phyloP scores from a whole-genome alignment of 768 basidiomycete species.

The Lactarius quietus region DNA sequence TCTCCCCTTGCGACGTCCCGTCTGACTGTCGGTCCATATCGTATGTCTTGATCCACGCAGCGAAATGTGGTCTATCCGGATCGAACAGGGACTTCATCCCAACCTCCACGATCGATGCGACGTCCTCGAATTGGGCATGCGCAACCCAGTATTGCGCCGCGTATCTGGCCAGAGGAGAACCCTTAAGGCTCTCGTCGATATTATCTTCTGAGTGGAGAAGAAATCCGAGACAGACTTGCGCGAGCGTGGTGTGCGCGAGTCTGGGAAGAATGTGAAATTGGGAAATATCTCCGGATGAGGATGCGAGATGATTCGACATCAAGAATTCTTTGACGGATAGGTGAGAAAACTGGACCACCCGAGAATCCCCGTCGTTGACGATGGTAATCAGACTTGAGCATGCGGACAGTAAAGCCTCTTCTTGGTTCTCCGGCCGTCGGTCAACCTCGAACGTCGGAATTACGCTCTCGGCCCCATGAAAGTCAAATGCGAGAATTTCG shows the following conservation, averaged over 20 bases:
- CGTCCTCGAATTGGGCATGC: background rate
- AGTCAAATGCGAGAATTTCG: constrained; percentile 2
- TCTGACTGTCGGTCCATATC: background rate
- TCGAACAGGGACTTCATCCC: constrained; percentile 3
- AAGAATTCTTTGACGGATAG: background rate
- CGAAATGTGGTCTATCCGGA: constrained; percentile 2
- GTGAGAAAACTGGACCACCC: constrained; percentile 2
- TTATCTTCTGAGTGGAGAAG: background rate
- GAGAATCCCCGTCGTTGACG: background rate
- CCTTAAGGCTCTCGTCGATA: background rate
- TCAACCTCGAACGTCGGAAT: background rate
- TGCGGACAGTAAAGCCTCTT: background rate
- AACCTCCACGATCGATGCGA: background rate
- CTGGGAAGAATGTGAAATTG: background rate
- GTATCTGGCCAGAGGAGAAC: background rate
- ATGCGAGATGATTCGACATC: background rate
- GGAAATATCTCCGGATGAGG: background rate
- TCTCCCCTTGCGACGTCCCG: background rate
- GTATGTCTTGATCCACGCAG: constrained; percentile 2
- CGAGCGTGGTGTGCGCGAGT: background rate
- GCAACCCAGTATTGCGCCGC: background rate
- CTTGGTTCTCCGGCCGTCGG: background rate
- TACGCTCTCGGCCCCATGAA: background rate
- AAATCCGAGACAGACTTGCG: background rate
- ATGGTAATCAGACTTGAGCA: background rate